phyloP scores from a whole-genome alignment of 352 stramenopile genomes.

The Globisporangium orthogonon region DNA sequence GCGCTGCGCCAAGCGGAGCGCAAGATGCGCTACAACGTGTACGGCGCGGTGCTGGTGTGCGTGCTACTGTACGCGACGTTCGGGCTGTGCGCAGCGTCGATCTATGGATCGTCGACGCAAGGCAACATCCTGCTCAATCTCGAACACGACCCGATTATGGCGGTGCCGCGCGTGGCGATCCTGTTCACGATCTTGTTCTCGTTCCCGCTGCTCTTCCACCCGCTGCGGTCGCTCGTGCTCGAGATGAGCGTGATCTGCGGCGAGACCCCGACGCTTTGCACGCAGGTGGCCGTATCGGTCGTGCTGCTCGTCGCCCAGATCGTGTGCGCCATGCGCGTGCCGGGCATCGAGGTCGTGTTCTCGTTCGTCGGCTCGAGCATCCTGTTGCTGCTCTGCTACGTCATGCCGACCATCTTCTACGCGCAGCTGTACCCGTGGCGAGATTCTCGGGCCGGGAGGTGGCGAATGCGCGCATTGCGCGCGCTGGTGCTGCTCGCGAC shows the following conservation, averaged over 20 bases:
- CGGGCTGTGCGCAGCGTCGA: slow-evolving; percentile 44
- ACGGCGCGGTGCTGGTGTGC: slow-evolving; percentile 34
- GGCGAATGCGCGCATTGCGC: slow-evolving; percentile 23
- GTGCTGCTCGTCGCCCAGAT: slow-evolving; percentile 39
- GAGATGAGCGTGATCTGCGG: slow-evolving; percentile 34
- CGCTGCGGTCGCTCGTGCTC: slow-evolving; percentile 53
- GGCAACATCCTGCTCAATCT: slow-evolving; percentile 81
- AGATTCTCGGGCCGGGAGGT: slow-evolving; percentile 13
- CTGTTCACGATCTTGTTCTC: slow-evolving; percentile 71
- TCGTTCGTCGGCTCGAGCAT: slow-evolving; percentile 73
- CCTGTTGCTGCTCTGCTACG: slow-evolving; percentile 65
- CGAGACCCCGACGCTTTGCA: slow-evolving; percentile 11
- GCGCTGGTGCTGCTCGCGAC: slow-evolving; percentile 29
- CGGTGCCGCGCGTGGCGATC: slow-evolving; percentile 51
- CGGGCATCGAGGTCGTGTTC: slow-evolving; percentile 64
- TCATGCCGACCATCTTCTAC: slow-evolving; percentile 62
- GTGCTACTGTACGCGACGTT: slow-evolving; percentile 59
- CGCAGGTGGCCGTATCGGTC: slow-evolving; percentile 32
- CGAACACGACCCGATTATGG: slow-evolving; percentile 65
- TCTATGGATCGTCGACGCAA: slow-evolving; percentile 53
- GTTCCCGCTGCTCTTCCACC: slow-evolving; percentile 71
- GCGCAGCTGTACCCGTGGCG: slow-evolving; percentile 38
- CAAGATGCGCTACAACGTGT: slow-evolving; percentile 42
- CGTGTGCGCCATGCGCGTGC: slow-evolving; percentile 43
- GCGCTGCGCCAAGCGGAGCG: slow-evolving; percentile 16